These are phyloP conservation scores for Crithidia acanthocephali DNA, from an alignment of 208 protist genomes.

Conservation along the genomic window DNA sequence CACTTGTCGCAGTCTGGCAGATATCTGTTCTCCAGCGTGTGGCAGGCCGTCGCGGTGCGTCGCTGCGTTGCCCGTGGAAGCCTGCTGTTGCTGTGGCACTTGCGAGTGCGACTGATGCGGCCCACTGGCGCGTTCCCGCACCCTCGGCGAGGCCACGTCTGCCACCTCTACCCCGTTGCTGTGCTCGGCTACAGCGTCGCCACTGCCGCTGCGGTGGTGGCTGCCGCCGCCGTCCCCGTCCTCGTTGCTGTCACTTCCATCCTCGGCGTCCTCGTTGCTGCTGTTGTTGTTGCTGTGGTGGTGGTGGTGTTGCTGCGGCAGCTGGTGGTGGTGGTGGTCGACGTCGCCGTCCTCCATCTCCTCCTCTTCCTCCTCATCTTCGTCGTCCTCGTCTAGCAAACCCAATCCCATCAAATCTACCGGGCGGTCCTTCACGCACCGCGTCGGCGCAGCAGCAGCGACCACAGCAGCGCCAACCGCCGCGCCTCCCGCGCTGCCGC, in stretches of 20 bases:
- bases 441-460: neutral
- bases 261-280: too few species aligned
- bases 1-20: neutral
- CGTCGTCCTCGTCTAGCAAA: conserved; percentile 34
- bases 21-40: neutral
- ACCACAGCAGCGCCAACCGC: neutral
- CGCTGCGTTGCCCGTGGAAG: too few species aligned
- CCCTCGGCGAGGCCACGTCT: neutral
- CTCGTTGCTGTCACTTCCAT: neutral
- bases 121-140: neutral
- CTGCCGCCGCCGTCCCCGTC: neutral
- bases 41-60: neutral
- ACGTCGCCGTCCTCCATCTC: conserved; percentile 1
- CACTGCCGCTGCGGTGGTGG: conserved; percentile 2
- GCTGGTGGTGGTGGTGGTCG: neutral
- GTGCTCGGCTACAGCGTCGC: neutral
- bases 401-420: conserved; percentile 27
- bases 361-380: conserved; percentile 35
- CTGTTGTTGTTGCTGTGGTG: too few species aligned
- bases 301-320: too few species aligned
- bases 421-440: neutral
- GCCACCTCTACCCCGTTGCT: neutral
- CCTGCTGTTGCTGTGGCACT: too few species aligned
- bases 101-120: neutral
- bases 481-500: neutral